Evolutionary conservation across 306 rosid species (phyloP), one percentile per base, ranked within the genome.

Genomic region (Elaeagnus macrophylla): DNA sequence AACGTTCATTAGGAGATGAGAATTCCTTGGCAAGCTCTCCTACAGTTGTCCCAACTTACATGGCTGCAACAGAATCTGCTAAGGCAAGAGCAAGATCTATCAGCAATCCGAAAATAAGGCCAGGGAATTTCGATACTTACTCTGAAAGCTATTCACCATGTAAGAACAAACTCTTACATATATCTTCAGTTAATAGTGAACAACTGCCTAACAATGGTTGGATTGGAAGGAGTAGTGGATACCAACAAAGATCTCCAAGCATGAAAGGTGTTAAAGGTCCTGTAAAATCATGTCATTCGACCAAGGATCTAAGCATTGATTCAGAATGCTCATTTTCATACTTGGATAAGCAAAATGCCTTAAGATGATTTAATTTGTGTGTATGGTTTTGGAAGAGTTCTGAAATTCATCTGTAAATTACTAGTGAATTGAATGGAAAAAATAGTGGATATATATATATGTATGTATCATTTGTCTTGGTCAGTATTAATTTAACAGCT

Each of bases 11-110:
- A 42, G 97, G 81, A 41, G 84, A 77, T 35, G 79, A 73, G 37
- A 68, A 56, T 51, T 78, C 86, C 49, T 73, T 74, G 17, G 51
- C 89, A 71, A 77, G 76, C 75, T 76, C 89, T 50, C 95, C 95
- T 12, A 25, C 4, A 25, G 36, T 52, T 53, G 76, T 81, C 49
- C 99, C 99, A 0, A 66, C 99, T 51, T 91, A 91, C 77, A 91
- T 91, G 97, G 97, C 96, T 9, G 84, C 93, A 37, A 91, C 97
- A 6, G 95, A 87, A 75, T 91, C 97, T 16, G 89, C 93, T 11
- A 91, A 54, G 64, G 86, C 94, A 47, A 84, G 73, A 75, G 59
- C 85, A 42, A 84, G 96, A 62, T 71, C 93, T 6, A 56, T 74
- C 57, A 84, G 83, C 78, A 86, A 89, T 5, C 97, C 95, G 13